Percentiles rank a stretch among this genome's conserved stretches.
Conservation (phyloP, 305 asterid genomes). For the Petunia hybrid region DNA sequence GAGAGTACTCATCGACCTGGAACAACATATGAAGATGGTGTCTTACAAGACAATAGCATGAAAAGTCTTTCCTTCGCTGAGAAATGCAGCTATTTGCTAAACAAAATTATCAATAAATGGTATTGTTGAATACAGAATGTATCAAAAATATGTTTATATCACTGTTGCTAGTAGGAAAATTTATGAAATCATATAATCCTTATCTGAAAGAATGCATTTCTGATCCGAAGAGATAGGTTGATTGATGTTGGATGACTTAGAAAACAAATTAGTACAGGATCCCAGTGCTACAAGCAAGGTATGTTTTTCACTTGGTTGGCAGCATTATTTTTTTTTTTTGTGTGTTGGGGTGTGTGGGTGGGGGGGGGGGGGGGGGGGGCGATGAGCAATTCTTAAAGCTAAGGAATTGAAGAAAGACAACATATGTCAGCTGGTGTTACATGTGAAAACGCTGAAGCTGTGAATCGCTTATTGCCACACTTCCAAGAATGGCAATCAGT, state of each 20-base stretch:
- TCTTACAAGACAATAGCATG: conserved; percentile 23
- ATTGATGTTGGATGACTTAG: not conserved
- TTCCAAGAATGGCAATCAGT: not conserved
- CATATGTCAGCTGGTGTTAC: not conserved
- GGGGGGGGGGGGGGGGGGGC: too few relatives aligned
- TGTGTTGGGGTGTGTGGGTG: too few relatives aligned
- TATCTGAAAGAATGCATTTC: conserved; percentile 1
- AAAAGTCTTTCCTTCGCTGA: not conserved
- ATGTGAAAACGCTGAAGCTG: not conserved
- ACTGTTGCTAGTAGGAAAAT: conserved; percentile 6
- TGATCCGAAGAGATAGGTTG: not conserved
- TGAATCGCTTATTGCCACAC: conserved; percentile 13
- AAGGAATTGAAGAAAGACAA: too few relatives aligned
- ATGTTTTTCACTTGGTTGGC: not conserved
- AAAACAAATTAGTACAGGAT: not conserved
- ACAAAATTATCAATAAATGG: not conserved
- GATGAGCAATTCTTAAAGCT: too few relatives aligned
- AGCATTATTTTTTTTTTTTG: not conserved
- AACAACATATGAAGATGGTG: conserved; percentile 14
- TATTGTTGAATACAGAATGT: not conserved
- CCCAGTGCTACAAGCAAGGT: conserved; percentile 1
- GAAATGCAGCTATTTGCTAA: conserved; percentile 14
- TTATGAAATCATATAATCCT: not conserved
- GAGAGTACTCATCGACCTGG: conserved; percentile 86
- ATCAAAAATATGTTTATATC: not conserved